phyloP scores from a whole-genome alignment of 257 asterid species.

The Salvia miltiorrhiza region DNA sequence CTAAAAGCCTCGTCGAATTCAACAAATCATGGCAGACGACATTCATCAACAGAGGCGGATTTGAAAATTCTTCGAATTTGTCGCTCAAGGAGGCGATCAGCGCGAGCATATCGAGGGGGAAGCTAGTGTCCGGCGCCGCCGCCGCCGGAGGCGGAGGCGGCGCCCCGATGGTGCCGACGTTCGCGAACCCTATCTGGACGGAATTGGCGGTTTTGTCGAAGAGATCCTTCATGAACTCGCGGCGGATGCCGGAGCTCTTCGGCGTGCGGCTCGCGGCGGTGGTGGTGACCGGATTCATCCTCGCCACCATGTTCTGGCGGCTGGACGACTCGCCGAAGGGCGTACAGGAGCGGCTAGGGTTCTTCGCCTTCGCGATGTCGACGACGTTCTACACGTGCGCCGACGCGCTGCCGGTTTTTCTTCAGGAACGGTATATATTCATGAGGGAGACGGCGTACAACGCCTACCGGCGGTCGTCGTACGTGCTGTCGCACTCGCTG shows the following conservation, averaged over 20 bases:
- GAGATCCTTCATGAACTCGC: slow-evolving; percentile 48
- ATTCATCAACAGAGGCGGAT: not conserved
- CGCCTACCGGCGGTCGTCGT: slow-evolving; percentile 64
- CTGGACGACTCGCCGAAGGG: slow-evolving; percentile 76
- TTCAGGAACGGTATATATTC: slow-evolving; percentile 68
- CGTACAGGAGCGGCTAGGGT: slow-evolving; percentile 60
- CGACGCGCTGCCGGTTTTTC: slow-evolving; percentile 66
- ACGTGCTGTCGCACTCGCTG: slow-evolving; percentile 56
- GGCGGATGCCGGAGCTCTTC: slow-evolving; percentile 70
- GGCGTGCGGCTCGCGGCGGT: slow-evolving; percentile 44
- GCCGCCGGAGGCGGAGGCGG: slow-evolving; percentile 21
- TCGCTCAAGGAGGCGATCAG: slow-evolving; percentile 61
- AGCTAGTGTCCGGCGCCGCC: slow-evolving; percentile 61
- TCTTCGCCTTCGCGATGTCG: slow-evolving; percentile 76
- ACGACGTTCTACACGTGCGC: slow-evolving; percentile 77
- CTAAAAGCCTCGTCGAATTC: slow-evolving; percentile 56
- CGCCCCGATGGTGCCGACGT: slow-evolving; percentile 42
- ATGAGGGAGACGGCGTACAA: slow-evolving; percentile 73
- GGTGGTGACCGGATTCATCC: slow-evolving; percentile 61
- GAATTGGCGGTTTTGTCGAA: slow-evolving; percentile 46
- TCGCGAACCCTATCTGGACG: slow-evolving; percentile 57
- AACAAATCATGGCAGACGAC: slow-evolving; percentile 49
- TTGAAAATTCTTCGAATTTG: not conserved
- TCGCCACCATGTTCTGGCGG: slow-evolving; percentile 68
- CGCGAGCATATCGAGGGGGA: slow-evolving; percentile 64